Evolutionary conservation across 805 yeast genomes (phyloP), one percentile per base, ranked within the genome.

Genomic region (Candida krabiensis): DNA sequence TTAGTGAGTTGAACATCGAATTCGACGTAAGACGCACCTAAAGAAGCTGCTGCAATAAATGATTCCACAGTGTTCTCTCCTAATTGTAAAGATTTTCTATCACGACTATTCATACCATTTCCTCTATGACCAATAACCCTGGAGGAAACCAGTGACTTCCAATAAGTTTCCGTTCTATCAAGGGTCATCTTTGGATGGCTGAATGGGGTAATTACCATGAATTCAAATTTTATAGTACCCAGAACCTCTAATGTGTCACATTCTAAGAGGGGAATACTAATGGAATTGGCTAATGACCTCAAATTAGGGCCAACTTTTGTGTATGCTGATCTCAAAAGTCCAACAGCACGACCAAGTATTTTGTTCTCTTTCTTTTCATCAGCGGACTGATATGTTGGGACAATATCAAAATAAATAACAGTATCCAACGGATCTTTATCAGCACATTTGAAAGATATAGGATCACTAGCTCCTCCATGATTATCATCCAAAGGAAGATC

Each of bases 81-180:
- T 43, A 91, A 71, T 62, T 91, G 98, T 54, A 91, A 71, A 3
- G 96, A 85, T 45, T 78, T 81, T 32, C 82, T 73, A 29, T 75
- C 73, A 40, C 80, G 73, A 35, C 76, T 73, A 63, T 91, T 91
- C 67, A 89, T 90, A 49, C 98, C 98, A 47, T 88, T 69, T 4
- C 98, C 98, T 55, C 98, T 77, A 62, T 91, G 98, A 2, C 98
- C 98, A 63, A 91, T 91, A 18, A 91, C 96, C 43, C 96, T 73
- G 1, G 96, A 86, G 0, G 91, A 77, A 4, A 86, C 89, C 38
- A 88, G 67, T 11, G 93, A 87, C 55, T 85, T 86, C 97, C 97
- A 91, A 64, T 89, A 90, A 1, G 93, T 83, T 37, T 86, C 84
- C 1, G 87, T 75, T 50, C 84, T 68, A 45, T 63, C 70, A n/a